Evolutionary conservation across 2,329 filamentous ascomycete species (phyloP).

Genomic region (Apiospora rasikravindrae): DNA sequence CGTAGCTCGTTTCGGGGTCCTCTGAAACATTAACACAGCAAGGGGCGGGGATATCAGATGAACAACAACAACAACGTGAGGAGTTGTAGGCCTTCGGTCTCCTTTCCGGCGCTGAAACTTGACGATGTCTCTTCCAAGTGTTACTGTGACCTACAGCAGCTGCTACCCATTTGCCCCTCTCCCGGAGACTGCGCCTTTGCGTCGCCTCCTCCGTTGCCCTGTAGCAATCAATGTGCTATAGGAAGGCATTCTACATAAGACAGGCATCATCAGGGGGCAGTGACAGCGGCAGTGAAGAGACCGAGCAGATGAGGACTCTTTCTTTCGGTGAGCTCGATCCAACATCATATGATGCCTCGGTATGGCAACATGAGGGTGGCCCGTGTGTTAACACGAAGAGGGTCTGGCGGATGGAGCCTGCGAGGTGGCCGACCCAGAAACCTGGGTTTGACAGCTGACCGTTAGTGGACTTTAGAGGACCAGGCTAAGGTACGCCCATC

Average conservation of each 20-base stretch:
- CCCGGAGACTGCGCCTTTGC: not conserved
- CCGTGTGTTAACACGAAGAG: not conserved
- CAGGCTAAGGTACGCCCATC: not conserved
- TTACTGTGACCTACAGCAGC: not conserved
- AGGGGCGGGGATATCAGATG: not conserved
- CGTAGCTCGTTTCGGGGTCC: not conserved
- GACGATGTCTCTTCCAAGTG: not conserved
- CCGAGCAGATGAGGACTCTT: not conserved
- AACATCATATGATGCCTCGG: not conserved
- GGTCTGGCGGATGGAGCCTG: not conserved
- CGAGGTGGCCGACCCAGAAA: not conserved
- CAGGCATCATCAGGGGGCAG: not conserved
- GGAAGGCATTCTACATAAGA: not conserved
- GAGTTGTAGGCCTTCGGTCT: not conserved
- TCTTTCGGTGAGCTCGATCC: not conserved
- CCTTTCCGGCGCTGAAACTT: not conserved
- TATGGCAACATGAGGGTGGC: not conserved
- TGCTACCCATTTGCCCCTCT: not conserved
- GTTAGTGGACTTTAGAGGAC: not conserved
- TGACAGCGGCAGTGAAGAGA: not conserved
- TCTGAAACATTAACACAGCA: not conserved
- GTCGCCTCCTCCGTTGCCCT: not conserved
- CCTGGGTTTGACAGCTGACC: not conserved
- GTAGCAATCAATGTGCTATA: not conserved
- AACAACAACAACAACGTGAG: not conserved